Percentiles rank a stretch among this genome's conserved stretches.
Evolutionary conservation across 2,329 filamentous ascomycete species (phyloP).

Genomic region (Aspergillus spinulosporus): DNA sequence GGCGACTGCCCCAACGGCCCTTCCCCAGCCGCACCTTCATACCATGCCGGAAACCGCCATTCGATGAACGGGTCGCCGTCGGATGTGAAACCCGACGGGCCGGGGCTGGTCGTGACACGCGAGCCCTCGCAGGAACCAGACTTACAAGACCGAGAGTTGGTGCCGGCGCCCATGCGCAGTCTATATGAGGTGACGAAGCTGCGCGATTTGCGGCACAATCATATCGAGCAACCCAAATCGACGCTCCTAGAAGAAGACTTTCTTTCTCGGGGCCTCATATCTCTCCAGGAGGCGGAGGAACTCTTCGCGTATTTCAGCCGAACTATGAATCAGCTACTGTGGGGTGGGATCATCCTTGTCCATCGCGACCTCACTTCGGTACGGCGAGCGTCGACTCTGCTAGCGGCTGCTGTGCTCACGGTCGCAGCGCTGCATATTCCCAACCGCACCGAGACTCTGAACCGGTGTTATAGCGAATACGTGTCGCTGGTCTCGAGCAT

Average conservation of each 20-base stretch:
- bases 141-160: too few species aligned
- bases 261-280: constrained; percentile 42
- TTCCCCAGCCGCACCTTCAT: too few species aligned
- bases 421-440: constrained; percentile 56
- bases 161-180: too few species aligned
- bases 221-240: constrained; percentile 5
- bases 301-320: constrained; percentile 45
- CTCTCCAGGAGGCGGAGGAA: constrained; percentile 44
- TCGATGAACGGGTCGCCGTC: too few species aligned
- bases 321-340: constrained; percentile 45
- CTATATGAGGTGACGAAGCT: too few species aligned
- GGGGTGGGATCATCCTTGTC: constrained; percentile 38
- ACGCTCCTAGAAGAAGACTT: constrained; percentile 37
- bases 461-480: constrained; percentile 53
- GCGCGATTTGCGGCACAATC: not conserved
- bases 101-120: too few species aligned
- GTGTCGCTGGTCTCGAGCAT: constrained; percentile 51
- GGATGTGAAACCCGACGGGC: too few species aligned
- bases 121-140: too few species aligned
- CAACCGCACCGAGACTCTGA: constrained; percentile 47
- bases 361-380: constrained; percentile 42
- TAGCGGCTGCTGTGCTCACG: constrained; percentile 53
- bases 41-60: too few species aligned
- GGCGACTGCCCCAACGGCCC: not conserved
- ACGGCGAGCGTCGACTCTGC: constrained; percentile 50